Conservation (phyloP, 176 grass and related monocot species). For the Bolboschoenus planiculmis region DNA sequence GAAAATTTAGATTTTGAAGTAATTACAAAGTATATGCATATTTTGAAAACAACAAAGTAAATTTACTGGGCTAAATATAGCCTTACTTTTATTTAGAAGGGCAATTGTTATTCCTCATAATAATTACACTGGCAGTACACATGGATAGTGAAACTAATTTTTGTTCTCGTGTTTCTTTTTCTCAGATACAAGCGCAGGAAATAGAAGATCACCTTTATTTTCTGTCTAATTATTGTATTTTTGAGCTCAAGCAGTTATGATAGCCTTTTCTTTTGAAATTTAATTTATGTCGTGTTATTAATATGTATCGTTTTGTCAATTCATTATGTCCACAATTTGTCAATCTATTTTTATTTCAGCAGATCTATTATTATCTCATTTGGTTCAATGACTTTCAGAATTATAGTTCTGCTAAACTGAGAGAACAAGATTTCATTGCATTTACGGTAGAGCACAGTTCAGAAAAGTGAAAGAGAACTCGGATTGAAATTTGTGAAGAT, state of each 20-base stretch:
- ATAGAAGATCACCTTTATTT: neutral
- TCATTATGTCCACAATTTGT: neutral
- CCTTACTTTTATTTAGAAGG: neutral
- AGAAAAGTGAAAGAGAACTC: neutral
- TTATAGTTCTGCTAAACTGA: neutral
- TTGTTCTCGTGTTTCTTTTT: constrained; percentile 1
- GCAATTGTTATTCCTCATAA: neutral
- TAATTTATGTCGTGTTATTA: neutral
- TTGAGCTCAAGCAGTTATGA: neutral
- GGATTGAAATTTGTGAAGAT: neutral
- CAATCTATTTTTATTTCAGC: neutral
- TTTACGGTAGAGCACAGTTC: neutral
- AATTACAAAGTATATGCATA: neutral
- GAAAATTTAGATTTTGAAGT: neutral
- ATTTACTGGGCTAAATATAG: neutral
- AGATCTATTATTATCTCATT: neutral
- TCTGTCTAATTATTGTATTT: neutral
- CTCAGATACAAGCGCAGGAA: constrained; percentile 27
- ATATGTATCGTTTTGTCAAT: neutral
- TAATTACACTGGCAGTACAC: too few species aligned
- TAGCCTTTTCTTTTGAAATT: neutral
- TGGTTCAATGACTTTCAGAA: neutral
- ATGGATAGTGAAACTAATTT: neutral
- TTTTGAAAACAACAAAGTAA: neutral
- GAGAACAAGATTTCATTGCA: too few species aligned